A percentile compares a stretch with the other conserved stretches of the same genome.
These are phyloP conservation scores for Penicillium silybi DNA, from an alignment of 495 filamentous ascomycete genomes.

Conservation along the genomic window DNA sequence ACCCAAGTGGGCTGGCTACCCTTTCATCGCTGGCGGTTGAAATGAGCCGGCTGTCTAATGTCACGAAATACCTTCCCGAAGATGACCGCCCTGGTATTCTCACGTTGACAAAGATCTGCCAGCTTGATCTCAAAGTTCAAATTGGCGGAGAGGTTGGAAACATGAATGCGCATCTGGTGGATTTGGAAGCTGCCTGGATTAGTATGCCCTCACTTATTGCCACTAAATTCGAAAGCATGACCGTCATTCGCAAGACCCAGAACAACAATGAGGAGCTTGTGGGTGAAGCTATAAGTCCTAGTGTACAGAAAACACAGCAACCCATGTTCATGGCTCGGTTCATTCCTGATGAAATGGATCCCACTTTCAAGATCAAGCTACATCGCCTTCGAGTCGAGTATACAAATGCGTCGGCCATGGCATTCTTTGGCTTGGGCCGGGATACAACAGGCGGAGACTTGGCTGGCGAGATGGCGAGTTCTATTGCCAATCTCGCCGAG, in stretches of 20 bases:
- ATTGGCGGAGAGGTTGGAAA: slow-evolving; percentile 62
- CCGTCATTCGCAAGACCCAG: slow-evolving; percentile 57
- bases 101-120: slow-evolving; percentile 63
- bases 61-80: slow-evolving; percentile 92
- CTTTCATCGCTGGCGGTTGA: slow-evolving; percentile 73
- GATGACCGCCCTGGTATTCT: slow-evolving; percentile 91
- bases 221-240: slow-evolving; percentile 59
- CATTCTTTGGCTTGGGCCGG: slow-evolving; percentile 65
- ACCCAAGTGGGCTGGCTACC: slow-evolving; percentile 55
- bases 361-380: slow-evolving; percentile 80
- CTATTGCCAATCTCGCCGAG: slow-evolving; percentile 72
- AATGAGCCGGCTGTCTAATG: slow-evolving; percentile 72
- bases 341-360: slow-evolving; percentile 91
- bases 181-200: slow-evolving; percentile 77
- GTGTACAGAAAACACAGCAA: slow-evolving; percentile 22
- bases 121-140: slow-evolving; percentile 54
- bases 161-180: slow-evolving; percentile 51
- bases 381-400: slow-evolving; percentile 82
- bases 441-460: slow-evolving; percentile 68
- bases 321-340: slow-evolving; percentile 76
- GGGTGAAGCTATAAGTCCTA: slow-evolving; percentile 41
- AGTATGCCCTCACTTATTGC: slow-evolving; percentile 78
- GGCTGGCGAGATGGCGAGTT: slow-evolving; percentile 70
- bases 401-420: slow-evolving; percentile 73
- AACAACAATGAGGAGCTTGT: slow-evolving; percentile 69